Evolutionary conservation across 805 yeast species (phyloP), one percentile per base, ranked within the genome.

Genomic region (Wickerhamomyces canadensis): DNA sequence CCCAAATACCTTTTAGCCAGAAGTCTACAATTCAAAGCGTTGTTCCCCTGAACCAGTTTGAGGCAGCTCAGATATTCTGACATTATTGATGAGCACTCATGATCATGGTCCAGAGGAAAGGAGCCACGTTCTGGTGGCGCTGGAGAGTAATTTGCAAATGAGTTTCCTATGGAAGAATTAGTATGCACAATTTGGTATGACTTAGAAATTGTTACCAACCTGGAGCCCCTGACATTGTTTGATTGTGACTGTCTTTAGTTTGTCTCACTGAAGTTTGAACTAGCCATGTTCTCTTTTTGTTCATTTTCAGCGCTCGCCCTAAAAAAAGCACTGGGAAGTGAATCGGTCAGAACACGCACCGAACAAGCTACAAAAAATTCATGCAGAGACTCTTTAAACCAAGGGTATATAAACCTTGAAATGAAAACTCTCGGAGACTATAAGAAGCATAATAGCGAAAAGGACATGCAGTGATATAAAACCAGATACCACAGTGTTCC

Each of bases 41-140:
- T 88, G 48, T 80, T 79, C 41, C 91, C 91, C 38, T 71, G 72
- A 13, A 88, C 86, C 23, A 78, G 64, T 54, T 83, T 80, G 61
- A 91, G 64, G 62, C 98, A 91, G 33, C 76, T 64, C 44, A 91
- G 64, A 56, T 91, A 91, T 33, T 74, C 74, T 31, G 70, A 57
- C 93, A 89, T 93, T 40, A 77, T 74, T 17, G 68, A 67, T 17
- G 78, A 76, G 55, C 98, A 91, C 46, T 93, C 98, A 7, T 73
- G 74, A 42, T 75, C 80, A 54, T 91, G 98, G 54, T 91, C 98
- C 31, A 91, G 65, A 1, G 98, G 98, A 60, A 91, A 91, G 0
- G 98, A 86, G 0, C 98, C 98, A 48, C 96, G 67, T 47, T 91
- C 96, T 3, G 98, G 98, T 17, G 98, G 96, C 0, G 91, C 82